Evolutionary conservation across 257 asterid genomes (phyloP).

Genomic region (Dorcoceras hygrometricum): DNA sequence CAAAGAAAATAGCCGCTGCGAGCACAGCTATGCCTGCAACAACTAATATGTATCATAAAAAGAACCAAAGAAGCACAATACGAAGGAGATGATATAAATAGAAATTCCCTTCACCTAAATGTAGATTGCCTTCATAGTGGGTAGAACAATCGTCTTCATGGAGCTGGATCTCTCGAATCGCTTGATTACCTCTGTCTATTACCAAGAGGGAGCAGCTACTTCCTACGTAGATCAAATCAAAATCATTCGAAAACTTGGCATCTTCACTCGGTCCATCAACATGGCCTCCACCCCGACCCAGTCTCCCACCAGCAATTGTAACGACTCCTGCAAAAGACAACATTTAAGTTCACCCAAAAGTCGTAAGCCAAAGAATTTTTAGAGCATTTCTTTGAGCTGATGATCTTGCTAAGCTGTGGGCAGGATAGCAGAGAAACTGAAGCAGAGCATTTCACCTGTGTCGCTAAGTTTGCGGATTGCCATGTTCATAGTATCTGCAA

Average conservation of each 20-base stretch:
- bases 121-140: constrained; percentile 51
- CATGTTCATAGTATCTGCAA: constrained; percentile 94
- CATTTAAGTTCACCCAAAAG: neutral
- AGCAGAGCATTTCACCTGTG: constrained; percentile 41
- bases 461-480: constrained; percentile 87
- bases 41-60: neutral
- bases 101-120: constrained; percentile 45
- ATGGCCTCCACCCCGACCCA: constrained; percentile 78
- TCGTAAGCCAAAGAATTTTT: neutral
- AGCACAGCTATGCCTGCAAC: constrained; percentile 80
- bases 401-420: neutral
- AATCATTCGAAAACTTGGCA: constrained; percentile 78
- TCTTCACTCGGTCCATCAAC: constrained; percentile 95
- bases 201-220: constrained; percentile 86
- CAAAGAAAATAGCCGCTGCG: constrained; percentile 73
- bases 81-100: neutral
- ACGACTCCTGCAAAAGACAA: constrained; percentile 59
- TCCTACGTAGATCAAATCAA: constrained; percentile 66
- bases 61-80: neutral
- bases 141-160: constrained; percentile 70
- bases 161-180: constrained; percentile 89
- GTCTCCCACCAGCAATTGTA: constrained; percentile 87
- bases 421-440: neutral
- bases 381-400: neutral
- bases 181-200: constrained; percentile 85